Conservation (phyloP, 148 eudicot species). For the Nepenthes gracilis region DNA sequence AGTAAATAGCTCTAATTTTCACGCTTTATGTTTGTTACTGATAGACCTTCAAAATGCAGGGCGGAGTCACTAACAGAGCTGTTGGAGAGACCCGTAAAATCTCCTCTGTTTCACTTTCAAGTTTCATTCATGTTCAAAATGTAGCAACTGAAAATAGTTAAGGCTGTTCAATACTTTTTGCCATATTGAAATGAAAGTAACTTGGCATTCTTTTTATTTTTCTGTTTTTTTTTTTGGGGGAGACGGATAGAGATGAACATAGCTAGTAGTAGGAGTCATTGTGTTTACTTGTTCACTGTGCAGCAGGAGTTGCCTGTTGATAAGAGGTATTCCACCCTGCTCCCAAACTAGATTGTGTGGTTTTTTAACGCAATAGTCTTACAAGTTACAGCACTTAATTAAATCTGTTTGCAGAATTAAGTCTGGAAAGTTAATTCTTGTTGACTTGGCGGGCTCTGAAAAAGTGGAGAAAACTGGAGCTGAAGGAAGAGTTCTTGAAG, state of each 20-base stretch:
- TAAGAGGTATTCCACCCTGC: slow-evolving; percentile 32
- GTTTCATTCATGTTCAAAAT: background rate
- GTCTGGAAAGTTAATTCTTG: slow-evolving; percentile 70
- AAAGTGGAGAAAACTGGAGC: slow-evolving; percentile 90
- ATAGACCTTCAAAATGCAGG: slow-evolving; percentile 32
- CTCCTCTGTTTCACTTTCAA: background rate
- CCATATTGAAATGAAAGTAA: too few relatives aligned
- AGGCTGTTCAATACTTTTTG: background rate
- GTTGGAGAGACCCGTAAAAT: slow-evolving; percentile 80
- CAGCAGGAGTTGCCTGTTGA: slow-evolving; percentile 46
- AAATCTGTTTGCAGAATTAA: slow-evolving; percentile 26
- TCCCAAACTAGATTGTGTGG: background rate
- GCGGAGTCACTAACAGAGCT: slow-evolving; percentile 76
- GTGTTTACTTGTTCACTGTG: slow-evolving; percentile 62
- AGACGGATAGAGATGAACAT: slow-evolving; percentile 65
- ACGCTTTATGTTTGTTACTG: background rate
- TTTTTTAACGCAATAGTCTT: background rate
- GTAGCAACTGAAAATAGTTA: too few relatives aligned
- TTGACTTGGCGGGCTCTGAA: slow-evolving; percentile 94
- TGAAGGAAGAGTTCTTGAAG: slow-evolving; percentile 83
- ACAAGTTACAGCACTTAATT: background rate
- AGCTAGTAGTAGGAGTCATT: slow-evolving; percentile 93
- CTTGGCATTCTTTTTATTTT: background rate
- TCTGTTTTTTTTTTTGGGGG: background rate
- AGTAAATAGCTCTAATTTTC: background rate